Conservation (phyloP, 148 eudicot genomes). For the Selenicereus undatus region DNA sequence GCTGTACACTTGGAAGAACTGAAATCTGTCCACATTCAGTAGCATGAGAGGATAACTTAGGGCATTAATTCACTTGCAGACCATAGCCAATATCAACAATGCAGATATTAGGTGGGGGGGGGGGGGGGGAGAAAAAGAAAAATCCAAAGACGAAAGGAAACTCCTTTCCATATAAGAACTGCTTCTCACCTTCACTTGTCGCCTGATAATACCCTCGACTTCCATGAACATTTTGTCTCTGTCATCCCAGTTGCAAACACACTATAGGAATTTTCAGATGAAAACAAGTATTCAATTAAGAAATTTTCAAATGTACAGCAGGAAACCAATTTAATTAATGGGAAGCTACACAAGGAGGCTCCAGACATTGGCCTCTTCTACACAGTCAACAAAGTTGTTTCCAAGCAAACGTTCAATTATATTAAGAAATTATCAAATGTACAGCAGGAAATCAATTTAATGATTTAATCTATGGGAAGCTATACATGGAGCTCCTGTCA, state of each 20-base stretch:
- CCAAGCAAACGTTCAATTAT: not conserved
- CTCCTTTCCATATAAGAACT: not conserved
- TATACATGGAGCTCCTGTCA: not conserved
- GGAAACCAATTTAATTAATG: not conserved
- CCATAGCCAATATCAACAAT: not conserved
- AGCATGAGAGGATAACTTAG: conserved; percentile 1
- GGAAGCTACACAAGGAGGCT: not conserved
- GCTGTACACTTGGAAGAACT: conserved; percentile 93
- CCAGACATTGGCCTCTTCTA: not conserved
- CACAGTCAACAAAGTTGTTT: not conserved
- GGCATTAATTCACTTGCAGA: not conserved
- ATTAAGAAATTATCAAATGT: conserved; percentile 4
- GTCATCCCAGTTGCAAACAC: conserved; percentile 91
- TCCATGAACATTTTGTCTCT: conserved; percentile 85
- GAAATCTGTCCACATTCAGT: conserved; percentile 51
- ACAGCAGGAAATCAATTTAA: not conserved
- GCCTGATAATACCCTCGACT: conserved; percentile 83
- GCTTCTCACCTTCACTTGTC: conserved; percentile 69
- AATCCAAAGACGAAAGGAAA: not conserved
- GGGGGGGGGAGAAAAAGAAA: no score
- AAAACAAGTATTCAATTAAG: not conserved
- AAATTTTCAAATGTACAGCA: not conserved
- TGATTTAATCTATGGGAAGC: not conserved
- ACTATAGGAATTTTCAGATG: conserved; percentile 34
- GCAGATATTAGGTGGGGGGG: no score